phyloP scores from a whole-genome alignment of 225 moss, liverwort and hornwort species.

The Pleurozium schreberi region DNA sequence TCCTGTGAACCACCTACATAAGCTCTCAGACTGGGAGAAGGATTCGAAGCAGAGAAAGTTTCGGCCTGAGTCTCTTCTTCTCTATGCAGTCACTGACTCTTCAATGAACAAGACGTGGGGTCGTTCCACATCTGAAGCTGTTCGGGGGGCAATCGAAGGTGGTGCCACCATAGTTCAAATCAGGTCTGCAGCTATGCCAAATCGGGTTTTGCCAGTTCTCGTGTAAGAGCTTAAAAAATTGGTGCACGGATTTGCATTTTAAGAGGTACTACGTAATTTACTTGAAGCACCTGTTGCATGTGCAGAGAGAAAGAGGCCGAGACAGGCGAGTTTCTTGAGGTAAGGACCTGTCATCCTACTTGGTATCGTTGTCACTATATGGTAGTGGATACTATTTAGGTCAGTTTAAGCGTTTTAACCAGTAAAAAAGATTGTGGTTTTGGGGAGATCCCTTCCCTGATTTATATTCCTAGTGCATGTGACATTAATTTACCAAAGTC shows the following conservation, averaged over 20 bases:
- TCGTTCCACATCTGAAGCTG: slow-evolving; percentile 79
- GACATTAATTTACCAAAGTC: background rate
- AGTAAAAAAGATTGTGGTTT: background rate
- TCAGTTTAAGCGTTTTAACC: background rate
- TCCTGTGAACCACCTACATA: slow-evolving; percentile 69
- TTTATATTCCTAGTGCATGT: background rate
- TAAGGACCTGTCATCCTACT: background rate
- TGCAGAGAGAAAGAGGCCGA: slow-evolving; percentile 93
- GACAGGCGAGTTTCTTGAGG: slow-evolving; percentile 73
- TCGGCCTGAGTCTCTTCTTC: slow-evolving; percentile 56
- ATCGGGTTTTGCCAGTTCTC: background rate
- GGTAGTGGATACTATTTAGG: background rate
- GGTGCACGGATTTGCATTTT: background rate
- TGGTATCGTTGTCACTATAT: background rate
- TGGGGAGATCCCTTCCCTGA: background rate
- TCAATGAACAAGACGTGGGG: slow-evolving; percentile 85
- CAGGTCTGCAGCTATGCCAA: slow-evolving; percentile 33
- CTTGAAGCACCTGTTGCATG: background rate
- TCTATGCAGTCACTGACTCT: slow-evolving; percentile 90
- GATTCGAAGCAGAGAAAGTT: slow-evolving; percentile 38
- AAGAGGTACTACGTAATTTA: background rate
- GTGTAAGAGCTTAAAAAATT: background rate
- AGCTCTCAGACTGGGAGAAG: slow-evolving; percentile 54
- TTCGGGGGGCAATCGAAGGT: slow-evolving; percentile 79
- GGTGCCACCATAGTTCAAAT: slow-evolving; percentile 96